Conservation (phyloP, 148 eudicot species). For the Rhododendron griersonianum region DNA sequence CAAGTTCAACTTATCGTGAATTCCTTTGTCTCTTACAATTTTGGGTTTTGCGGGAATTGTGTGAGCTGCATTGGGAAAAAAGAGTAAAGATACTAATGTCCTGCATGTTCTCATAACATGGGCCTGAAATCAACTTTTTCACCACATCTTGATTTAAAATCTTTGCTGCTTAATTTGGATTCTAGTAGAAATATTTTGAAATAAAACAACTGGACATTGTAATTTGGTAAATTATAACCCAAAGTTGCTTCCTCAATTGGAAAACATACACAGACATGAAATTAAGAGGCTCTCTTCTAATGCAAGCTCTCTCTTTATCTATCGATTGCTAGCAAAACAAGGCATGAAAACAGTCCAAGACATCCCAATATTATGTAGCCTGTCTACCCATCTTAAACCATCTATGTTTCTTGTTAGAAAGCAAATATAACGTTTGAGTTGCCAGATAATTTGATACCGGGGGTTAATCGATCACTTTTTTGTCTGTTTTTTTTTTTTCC, state of each 20-base stretch:
- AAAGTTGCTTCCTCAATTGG: not conserved
- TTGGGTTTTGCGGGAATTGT: not conserved
- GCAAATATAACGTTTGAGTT: not conserved
- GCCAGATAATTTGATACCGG: not conserved
- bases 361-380: not conserved
- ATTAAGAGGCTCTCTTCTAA: not conserved
- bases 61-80: not conserved
- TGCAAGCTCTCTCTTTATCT: not conserved
- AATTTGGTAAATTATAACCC: not conserved
- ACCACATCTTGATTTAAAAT: not conserved
- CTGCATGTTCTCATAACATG: not conserved
- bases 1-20: not conserved
- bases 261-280: not conserved
- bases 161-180: not conserved
- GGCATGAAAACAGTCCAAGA: not conserved
- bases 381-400: too few species aligned
- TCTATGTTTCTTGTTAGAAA: too few species aligned
- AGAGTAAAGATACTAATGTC: not conserved
- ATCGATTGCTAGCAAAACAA: not conserved
- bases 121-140: not conserved
- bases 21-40: not conserved
- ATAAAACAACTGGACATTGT: not conserved
- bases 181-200: too few species aligned
- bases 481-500: too few species aligned
- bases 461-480: not conserved